Evolutionary conservation across 1,284 basidiomycete species (phyloP).

Genomic region (Apiotrichum laibachii): DNA sequence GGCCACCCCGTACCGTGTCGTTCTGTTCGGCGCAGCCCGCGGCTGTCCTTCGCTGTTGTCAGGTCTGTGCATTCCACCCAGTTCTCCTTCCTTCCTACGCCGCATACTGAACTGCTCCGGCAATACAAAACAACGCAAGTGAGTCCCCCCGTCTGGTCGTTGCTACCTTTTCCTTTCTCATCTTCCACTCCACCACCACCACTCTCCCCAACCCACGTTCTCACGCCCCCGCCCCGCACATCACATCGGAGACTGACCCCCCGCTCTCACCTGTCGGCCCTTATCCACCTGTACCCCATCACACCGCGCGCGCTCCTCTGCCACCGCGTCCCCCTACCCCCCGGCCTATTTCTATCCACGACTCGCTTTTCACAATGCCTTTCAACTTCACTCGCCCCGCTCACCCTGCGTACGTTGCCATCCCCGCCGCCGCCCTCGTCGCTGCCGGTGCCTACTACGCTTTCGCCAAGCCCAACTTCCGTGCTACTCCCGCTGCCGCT

Average conservation of each 20-base stretch:
- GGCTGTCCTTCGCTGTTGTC: neutral
- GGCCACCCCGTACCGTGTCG: neutral
- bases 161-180: neutral
- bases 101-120: neutral
- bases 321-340: neutral
- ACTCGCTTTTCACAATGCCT: neutral
- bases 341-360: neutral
- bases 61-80: conserved; percentile 1
- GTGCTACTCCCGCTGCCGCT: neutral
- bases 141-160: neutral
- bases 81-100: neutral
- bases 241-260: neutral
- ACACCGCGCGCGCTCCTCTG: neutral
- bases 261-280: neutral
- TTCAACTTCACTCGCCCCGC: conserved; percentile 5
- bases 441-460: conserved; percentile 10
- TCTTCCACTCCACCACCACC: neutral
- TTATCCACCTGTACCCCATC: neutral
- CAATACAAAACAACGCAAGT: no score
- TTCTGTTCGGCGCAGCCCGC: neutral
- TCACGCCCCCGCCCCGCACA: neutral
- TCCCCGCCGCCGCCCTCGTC: conserved; percentile 7
- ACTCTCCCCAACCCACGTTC: neutral
- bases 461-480: conserved; percentile 4
- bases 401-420: conserved; percentile 6